Conservation (phyloP, 306 rosid species). For the Hylodesmum podocarpum region DNA sequence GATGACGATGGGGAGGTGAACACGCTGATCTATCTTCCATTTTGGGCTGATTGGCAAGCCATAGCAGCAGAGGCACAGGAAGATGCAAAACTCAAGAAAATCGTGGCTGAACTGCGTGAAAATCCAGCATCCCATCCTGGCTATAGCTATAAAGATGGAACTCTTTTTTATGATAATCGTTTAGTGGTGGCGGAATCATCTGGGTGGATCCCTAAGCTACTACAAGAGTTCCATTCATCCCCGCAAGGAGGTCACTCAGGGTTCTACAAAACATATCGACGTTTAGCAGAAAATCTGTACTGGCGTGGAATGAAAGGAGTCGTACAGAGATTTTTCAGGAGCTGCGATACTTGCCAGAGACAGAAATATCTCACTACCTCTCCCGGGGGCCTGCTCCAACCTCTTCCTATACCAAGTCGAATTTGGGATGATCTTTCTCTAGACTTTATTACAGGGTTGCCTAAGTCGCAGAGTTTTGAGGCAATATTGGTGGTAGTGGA, state of each 20-base stretch:
- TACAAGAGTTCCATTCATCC: neutral
- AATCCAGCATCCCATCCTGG: neutral
- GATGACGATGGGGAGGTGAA: neutral
- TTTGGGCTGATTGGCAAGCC: neutral
- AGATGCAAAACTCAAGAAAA: neutral
- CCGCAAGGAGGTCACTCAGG: neutral
- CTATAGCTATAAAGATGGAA: neutral
- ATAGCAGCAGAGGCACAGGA: neutral
- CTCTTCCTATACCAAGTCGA: accelerated
- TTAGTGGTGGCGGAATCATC: neutral
- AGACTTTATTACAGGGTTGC: neutral
- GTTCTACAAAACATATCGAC: neutral
- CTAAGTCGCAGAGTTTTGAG: neutral
- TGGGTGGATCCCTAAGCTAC: neutral
- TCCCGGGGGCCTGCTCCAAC: neutral
- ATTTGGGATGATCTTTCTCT: neutral
- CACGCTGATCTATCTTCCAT: neutral
- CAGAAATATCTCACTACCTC: neutral
- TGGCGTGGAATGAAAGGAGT: neutral
- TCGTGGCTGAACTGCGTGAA: neutral
- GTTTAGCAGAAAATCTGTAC: neutral
- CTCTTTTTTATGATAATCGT: neutral
- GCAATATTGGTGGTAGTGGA: neutral
- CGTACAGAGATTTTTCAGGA: neutral
- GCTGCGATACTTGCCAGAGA: neutral